Conservation (phyloP, 1,284 basidiomycete species). For the Tetrapyrgos nigripes region DNA sequence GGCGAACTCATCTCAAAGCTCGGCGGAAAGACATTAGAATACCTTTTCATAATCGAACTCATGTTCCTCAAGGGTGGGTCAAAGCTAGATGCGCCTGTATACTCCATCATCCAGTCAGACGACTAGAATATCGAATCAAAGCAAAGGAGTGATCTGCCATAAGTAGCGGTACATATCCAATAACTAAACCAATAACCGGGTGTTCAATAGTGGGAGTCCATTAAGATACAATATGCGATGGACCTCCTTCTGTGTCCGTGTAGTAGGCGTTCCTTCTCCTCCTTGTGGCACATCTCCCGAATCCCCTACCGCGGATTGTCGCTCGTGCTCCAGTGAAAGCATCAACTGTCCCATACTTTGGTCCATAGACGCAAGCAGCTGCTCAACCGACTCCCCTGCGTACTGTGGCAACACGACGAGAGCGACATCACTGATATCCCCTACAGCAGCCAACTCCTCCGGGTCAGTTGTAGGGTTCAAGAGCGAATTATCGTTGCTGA, state of each 20-base stretch:
- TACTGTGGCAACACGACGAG: slow-evolving; percentile 63
- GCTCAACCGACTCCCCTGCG: slow-evolving; percentile 56
- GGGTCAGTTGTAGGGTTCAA: slow-evolving; percentile 73
- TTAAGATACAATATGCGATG: slow-evolving; percentile 75
- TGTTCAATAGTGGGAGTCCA: slow-evolving; percentile 78
- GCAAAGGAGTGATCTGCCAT: not conserved
- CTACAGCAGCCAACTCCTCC: slow-evolving; percentile 62
- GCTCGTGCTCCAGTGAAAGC: slow-evolving; percentile 54
- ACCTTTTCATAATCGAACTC: slow-evolving; percentile 94
- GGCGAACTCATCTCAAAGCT: slow-evolving; percentile 88
- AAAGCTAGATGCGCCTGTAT: slow-evolving; percentile 87
- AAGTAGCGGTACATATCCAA: slow-evolving; percentile 7
- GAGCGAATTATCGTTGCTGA: slow-evolving; percentile 62
- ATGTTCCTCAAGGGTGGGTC: slow-evolving; percentile 82
- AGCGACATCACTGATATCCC: slow-evolving; percentile 62
- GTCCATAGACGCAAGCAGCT: slow-evolving; percentile 61
- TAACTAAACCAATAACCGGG: slow-evolving; percentile 64
- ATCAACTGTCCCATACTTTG: slow-evolving; percentile 53
- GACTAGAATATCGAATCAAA: slow-evolving; percentile 49
- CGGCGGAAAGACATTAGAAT: slow-evolving; percentile 89
- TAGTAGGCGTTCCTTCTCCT: slow-evolving; percentile 11
- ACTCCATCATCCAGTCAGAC: slow-evolving; percentile 83
- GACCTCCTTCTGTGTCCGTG: slow-evolving; percentile 26
- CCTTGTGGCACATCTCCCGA: slow-evolving; percentile 18
- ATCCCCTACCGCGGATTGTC: slow-evolving; percentile 33